Evolutionary conservation across 441 rosid genomes (phyloP).

Genomic region (Aleurites moluccanus): DNA sequence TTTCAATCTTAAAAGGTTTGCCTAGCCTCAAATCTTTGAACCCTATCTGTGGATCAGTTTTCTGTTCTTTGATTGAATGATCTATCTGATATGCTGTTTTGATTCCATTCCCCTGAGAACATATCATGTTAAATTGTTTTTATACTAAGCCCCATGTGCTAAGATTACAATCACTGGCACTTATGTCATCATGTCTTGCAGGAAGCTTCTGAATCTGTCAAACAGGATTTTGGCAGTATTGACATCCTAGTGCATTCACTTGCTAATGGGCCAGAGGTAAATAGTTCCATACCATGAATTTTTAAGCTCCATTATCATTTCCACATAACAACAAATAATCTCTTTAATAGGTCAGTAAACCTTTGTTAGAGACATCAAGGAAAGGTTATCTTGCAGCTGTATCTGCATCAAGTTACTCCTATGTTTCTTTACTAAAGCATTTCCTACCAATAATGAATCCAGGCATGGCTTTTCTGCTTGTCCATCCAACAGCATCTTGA

Average conservation of each 20-base stretch:
- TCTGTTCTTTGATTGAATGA: neutral
- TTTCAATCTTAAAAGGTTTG: neutral
- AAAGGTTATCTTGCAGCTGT: conserved; percentile 89
- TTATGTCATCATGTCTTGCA: conserved; percentile 26
- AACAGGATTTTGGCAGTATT: conserved; percentile 81
- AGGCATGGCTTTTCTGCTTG: conserved; percentile 39
- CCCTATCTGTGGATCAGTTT: neutral
- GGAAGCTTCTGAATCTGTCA: conserved; percentile 89
- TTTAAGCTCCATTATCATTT: neutral
- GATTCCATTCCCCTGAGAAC: neutral
- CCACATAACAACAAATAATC: conserved; percentile 6
- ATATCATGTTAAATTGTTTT: neutral
- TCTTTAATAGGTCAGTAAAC: conserved; percentile 56
- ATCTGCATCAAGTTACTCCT: conserved; percentile 92
- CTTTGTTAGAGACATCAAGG: conserved; percentile 85
- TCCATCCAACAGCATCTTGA: neutral
- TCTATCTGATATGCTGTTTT: neutral
- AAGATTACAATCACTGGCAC: neutral
- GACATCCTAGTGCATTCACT: conserved; percentile 96
- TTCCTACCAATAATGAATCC: conserved; percentile 93
- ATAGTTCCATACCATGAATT: conserved; percentile 14
- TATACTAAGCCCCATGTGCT: neutral
- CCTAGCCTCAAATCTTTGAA: neutral
- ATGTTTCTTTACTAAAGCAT: conserved; percentile 75
- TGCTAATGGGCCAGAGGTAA: conserved; percentile 98